Conservation (phyloP, 176 grass and related monocot species). For the Oryza officinalis region DNA sequence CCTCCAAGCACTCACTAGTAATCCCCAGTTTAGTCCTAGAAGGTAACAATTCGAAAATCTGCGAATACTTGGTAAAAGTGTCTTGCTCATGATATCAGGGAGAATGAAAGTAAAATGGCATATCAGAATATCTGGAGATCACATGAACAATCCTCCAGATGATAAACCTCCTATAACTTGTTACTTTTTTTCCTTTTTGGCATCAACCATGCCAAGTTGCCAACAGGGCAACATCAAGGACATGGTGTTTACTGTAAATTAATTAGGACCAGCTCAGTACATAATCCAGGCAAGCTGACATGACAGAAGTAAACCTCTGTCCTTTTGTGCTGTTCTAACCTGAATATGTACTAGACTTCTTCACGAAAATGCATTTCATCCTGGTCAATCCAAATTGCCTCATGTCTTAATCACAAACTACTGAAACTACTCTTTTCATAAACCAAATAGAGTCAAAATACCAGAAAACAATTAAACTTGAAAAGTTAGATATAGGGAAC, state of each 20-base stretch:
- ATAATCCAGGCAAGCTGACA: constrained; percentile 18
- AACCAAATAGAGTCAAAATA: not conserved
- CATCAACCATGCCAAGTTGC: constrained; percentile 27
- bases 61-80: not conserved
- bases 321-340: not conserved
- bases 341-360: not conserved
- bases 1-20: not conserved
- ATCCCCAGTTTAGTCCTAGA: not conserved
- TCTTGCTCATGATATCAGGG: not conserved
- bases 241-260: not conserved
- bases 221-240: not conserved
- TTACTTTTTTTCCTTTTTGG: not conserved
- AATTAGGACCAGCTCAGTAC: not conserved
- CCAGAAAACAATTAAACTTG: not conserved
- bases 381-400: not conserved
- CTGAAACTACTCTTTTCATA: not conserved
- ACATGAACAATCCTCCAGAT: not conserved
- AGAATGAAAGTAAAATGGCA: not conserved
- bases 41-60: not conserved
- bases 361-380: not conserved
- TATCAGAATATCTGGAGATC: not conserved
- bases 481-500: not conserved
- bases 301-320: not conserved
- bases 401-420: not conserved
- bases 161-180: not conserved